phyloP scores from a whole-genome alignment of 2,329 filamentous ascomycete genomes.

The Colletotrichum sp. region DNA sequence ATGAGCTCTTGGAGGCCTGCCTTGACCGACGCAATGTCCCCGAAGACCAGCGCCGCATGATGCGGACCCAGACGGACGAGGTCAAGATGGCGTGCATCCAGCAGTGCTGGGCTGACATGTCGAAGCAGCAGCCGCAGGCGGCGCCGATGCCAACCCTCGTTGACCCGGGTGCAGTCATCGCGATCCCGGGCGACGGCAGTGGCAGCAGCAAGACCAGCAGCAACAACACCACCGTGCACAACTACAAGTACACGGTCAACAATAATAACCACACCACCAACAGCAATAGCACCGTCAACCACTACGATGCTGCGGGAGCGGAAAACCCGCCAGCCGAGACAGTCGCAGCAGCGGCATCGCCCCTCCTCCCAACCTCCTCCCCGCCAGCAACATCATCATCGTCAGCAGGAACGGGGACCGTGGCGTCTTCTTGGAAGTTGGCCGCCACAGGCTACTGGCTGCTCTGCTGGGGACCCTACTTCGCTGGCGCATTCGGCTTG shows the following conservation, averaged over 20 bases:
- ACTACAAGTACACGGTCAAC: not conserved
- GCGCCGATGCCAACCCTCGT: not conserved
- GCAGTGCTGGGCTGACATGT: not conserved
- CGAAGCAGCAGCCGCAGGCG: not conserved
- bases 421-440: not conserved
- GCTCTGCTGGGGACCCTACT: not conserved
- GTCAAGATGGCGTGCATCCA: not conserved
- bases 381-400: not conserved
- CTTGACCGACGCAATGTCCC: not conserved
- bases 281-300: not conserved
- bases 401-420: not conserved
- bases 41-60: not conserved
- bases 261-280: not conserved
- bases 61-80: not conserved
- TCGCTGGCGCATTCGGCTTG: not conserved
- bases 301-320: not conserved
- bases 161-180: not conserved
- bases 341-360: not conserved
- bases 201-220: not conserved
- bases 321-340: not conserved
- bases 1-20: not conserved
- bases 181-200: not conserved
- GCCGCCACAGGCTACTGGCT: not conserved
- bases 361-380: not conserved
- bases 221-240: not conserved